These are phyloP conservation scores for Tulasnella sp. DNA, from an alignment of 768 basidiomycete genomes.

Conservation along the genomic window DNA sequence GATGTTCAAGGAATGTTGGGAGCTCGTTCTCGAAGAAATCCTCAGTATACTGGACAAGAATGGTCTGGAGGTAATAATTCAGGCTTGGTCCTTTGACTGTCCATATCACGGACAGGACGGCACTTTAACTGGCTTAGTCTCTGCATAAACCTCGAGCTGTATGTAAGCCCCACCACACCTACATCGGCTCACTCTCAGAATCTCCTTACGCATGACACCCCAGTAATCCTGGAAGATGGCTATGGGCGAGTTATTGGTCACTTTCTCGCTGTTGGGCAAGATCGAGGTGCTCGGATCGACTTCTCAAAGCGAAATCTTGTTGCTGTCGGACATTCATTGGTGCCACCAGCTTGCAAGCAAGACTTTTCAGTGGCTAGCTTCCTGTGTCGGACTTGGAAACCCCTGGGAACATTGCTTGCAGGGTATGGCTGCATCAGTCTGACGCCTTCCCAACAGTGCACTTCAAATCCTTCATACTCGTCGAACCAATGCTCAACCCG, in stretches of 20 bases:
- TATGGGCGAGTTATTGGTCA: constrained; percentile 7
- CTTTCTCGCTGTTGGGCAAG: constrained; percentile 2
- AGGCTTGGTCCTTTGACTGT: constrained; percentile 10
- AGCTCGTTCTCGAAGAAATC: constrained; percentile 3
- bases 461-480: constrained; percentile 5
- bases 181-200: not conserved
- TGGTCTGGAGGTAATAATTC: not conserved
- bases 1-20: constrained; percentile 8
- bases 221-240: constrained; percentile 4
- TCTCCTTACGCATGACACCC: not conserved
- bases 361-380: not conserved
- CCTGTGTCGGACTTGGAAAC: no score
- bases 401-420: no score
- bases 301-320: not conserved
- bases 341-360: constrained; percentile 1
- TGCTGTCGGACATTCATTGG: constrained; percentile 9
- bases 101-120: constrained; percentile 6
- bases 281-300: not conserved
- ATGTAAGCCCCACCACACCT: not conserved
- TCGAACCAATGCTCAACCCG: constrained; percentile 11
- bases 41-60: not conserved
- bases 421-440: no score
- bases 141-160: not conserved
- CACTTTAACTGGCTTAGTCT: constrained; percentile 1
- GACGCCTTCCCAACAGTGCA: not conserved